These are phyloP conservation scores for Priceomyces haplophilus DNA, from an alignment of 805 yeast genomes.

Conservation along the genomic window DNA sequence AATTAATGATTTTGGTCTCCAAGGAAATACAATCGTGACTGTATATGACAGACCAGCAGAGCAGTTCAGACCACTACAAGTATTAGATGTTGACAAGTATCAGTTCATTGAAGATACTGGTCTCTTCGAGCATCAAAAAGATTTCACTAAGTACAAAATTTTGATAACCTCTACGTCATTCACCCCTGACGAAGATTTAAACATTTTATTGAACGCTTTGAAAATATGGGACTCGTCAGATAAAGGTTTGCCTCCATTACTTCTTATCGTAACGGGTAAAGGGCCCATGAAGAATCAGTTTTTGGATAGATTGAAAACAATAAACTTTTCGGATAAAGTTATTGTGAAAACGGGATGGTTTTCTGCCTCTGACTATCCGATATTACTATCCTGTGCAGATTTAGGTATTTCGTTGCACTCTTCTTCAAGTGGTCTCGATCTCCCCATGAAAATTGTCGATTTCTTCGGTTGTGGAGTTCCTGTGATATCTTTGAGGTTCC, in stretches of 20 bases:
- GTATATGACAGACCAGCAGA: slow-evolving; percentile 84
- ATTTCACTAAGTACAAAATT: slow-evolving; percentile 49
- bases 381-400: slow-evolving; percentile 71
- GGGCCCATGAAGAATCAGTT: slow-evolving; percentile 75
- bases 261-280: slow-evolving; percentile 90
- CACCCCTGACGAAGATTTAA: slow-evolving; percentile 92
- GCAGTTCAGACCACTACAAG: slow-evolving; percentile 54
- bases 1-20: slow-evolving; percentile 50
- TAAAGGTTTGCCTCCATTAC: slow-evolving; percentile 43
- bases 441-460: slow-evolving; percentile 97
- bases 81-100: slow-evolving; percentile 28
- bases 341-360: slow-evolving; percentile 73
- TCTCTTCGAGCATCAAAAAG: slow-evolving; percentile 24
- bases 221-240: slow-evolving; percentile 47
- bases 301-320: slow-evolving; percentile 41
- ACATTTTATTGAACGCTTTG: slow-evolving; percentile 65
- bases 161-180: slow-evolving; percentile 87
- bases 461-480: slow-evolving; percentile 96
- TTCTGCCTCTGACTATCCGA: slow-evolving; percentile 73
- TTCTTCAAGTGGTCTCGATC: slow-evolving; percentile 88
- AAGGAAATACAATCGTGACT: slow-evolving; percentile 48
- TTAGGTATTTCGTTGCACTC: slow-evolving; percentile 86
- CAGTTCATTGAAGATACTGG: slow-evolving; percentile 25
- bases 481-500: slow-evolving; percentile 72
- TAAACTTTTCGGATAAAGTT: slow-evolving; percentile 47